Evolutionary conservation across 306 rosid species (phyloP).

Genomic region (Glycine soja): DNA sequence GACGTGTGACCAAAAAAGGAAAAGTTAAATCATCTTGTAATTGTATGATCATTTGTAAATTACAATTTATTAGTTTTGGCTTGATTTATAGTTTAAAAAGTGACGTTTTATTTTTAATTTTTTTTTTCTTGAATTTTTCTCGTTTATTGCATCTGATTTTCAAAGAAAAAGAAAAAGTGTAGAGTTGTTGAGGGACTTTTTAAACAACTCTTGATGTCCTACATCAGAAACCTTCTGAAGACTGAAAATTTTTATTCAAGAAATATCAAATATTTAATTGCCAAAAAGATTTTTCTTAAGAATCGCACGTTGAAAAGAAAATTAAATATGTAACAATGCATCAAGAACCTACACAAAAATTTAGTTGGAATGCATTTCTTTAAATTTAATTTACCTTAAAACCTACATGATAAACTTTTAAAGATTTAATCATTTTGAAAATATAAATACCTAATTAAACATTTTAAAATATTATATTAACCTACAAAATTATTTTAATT

Average conservation of each 20-base stretch:
- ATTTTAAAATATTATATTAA: not conserved
- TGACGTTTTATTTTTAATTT: not conserved
- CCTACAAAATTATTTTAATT: not conserved
- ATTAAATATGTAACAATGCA: too few relatives aligned
- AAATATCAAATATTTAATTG: not conserved
- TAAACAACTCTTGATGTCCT: not conserved
- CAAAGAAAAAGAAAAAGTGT: not conserved
- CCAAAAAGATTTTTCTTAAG: not conserved
- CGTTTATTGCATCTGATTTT: not conserved
- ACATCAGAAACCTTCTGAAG: not conserved
- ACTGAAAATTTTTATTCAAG: not conserved
- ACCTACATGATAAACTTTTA: not conserved
- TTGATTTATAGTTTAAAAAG: not conserved
- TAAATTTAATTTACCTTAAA: not conserved
- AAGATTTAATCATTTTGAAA: not conserved
- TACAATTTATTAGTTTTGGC: not conserved
- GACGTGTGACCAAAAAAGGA: slow-evolving; percentile 8
- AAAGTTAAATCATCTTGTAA: not conserved
- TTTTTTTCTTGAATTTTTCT: not conserved
- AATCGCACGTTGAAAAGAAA: not conserved
- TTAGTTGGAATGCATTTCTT: not conserved
- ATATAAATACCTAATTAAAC: too few relatives aligned
- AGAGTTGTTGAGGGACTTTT: not conserved
- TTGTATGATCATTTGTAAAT: not conserved
- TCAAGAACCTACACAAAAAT: too few relatives aligned